Base-by-base conservation (phyloP, 225 moss, liverwort and hornwort genomes). In the Bryoerythrophyllum caledonicum region DNA sequence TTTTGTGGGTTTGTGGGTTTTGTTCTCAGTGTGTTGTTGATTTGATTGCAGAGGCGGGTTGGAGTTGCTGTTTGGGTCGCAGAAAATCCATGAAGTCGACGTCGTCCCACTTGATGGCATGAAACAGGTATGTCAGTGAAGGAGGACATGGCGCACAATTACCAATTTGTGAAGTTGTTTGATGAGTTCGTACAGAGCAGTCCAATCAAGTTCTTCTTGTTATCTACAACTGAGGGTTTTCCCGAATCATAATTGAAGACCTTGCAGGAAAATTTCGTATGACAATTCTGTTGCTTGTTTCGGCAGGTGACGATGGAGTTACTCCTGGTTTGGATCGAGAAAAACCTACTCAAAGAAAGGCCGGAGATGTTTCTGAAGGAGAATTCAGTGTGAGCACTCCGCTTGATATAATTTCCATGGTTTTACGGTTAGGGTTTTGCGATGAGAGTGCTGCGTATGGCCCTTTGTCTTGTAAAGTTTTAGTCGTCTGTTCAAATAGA, bases 301-400 rank as follows among this genome's bases (percentile, higher is more conserved):
- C 57, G 71, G 17, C 80, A 96, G 94, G 67, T 91, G 49, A 94
- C 92, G 16, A 79, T 97, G 43, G 85, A 90, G 67, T 61, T 84
- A 34, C 82, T 94, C 43, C 92, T 96, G 74, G n/a, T 78, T 53
- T 96, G 96, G 94, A 91, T 96, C 60, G 88, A 92, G 24, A 86
- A 85, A 10, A 94, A 97, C 41, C 83, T 97, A 37, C 77, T 97
- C 2, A 94, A 92, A 80, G 92, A 92, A 74, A 87, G 96, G 60
- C 91, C 92, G 12, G 94, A 94, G 86, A 94, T 97, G 96, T 97
- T 97, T 79, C 35, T 97, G 71, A 94, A 89, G 73, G 92, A 91
- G 3, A 91, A 93, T 23, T 94, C 94, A 60, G 96, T 97, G 96
- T 97, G 83, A 89, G 90, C 59, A 34, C 8, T 56, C 7, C 24